Evolutionary conservation across 176 grass and related monocot genomes (phyloP), one percentile per base, ranked within the genome.

Genomic region (Aechmea fasciata): DNA sequence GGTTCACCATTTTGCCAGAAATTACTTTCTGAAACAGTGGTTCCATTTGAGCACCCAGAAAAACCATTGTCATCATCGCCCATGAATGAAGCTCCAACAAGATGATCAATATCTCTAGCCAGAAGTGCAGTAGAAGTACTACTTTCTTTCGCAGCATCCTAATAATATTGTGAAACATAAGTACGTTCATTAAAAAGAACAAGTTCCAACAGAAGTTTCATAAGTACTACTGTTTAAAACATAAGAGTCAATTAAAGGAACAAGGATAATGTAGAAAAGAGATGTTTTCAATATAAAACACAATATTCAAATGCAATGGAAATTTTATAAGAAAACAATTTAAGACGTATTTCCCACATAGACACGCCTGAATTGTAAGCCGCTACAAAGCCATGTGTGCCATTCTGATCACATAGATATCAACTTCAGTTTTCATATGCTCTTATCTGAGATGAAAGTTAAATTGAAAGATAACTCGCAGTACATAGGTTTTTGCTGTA

Each of bases 91-190:
- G 83, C 71, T 22, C 73, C 79, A 50, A 84, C 76, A 15, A 14
- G 52, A 10, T 77, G 78, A 71, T 66, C 67, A 18, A 23, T 61
- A 11, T 78, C 55, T 52, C 68, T 75, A 51, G 70, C 50, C 50
- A 59, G 63, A 49, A 66, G 75, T 80, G 63, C 51, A 75, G 76
- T 62, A 73, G 71, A 33, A 28, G 24, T 2, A 2, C 22, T 2
- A 2, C 22, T 17, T 13, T 41, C 67, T 61, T 82, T 83, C 68
- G 29, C 78, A 48, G 68, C 83, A 61, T 41, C 75, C 94, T 99
- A 85, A 64, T 67, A 3, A 73, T 69, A 11, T 47, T 10, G 64
- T 49, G 22, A 13, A 47, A 3, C 25, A 48, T 18, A 78, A 11
- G 68, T 63, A 41, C 1, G 17, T n/a, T 64, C 12, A 3, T 76